Conservation (phyloP, 2,329 filamentous ascomycete species). For the Cladosporium sp. region DNA sequence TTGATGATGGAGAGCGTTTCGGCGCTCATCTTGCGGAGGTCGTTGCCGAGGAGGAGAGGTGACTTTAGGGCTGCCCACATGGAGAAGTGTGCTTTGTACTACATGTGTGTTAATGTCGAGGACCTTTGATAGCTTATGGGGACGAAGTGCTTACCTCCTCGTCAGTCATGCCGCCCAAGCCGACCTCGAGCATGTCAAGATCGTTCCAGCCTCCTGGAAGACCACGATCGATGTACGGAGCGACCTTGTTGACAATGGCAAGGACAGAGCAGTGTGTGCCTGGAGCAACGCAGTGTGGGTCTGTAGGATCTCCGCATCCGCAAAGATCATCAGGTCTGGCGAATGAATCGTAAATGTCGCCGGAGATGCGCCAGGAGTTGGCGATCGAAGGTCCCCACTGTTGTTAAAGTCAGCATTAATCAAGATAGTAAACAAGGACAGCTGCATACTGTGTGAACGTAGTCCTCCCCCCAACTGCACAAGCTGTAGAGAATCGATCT, state of each 20-base stretch:
- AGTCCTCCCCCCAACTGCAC: constrained; percentile 51
- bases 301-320: constrained; percentile 36
- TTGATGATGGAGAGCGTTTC: constrained; percentile 44
- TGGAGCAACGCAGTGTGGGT: constrained; percentile 40
- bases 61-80: constrained; percentile 49
- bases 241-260: constrained; percentile 49
- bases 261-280: constrained; percentile 48
- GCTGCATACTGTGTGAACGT: background rate
- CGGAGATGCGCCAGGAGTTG: constrained; percentile 45
- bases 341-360: constrained; percentile 46
- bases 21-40: constrained; percentile 38
- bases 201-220: constrained; percentile 47
- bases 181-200: constrained; percentile 47
- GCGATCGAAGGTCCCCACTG: constrained; percentile 44
- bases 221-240: constrained; percentile 37
- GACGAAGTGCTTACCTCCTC: constrained; percentile 33
- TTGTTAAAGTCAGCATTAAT: constrained; percentile 36
- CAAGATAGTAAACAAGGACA: background rate
- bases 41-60: constrained; percentile 46
- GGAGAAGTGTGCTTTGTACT: constrained; percentile 43
- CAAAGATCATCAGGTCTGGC: constrained; percentile 40
- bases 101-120: constrained; percentile 18
- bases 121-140: constrained; percentile 9
- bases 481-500: constrained; percentile 44
- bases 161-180: constrained; percentile 36